A percentile compares a stretch with the other conserved stretches of the same genome.
Evolutionary conservation across 371 early-diverging fungal species (phyloP).

Genomic region (Coemansia sp.): DNA sequence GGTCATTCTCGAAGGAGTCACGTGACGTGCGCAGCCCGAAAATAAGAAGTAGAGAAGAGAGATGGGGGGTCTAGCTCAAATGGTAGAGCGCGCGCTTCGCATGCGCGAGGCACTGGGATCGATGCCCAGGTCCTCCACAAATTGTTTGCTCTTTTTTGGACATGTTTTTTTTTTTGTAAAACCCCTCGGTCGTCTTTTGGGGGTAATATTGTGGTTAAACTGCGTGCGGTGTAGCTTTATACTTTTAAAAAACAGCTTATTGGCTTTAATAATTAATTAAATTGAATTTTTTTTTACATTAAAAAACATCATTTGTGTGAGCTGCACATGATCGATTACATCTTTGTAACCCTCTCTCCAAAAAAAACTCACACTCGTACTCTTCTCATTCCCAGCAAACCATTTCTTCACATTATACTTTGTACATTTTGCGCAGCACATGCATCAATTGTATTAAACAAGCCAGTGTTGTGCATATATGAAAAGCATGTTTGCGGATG

Average conservation of each 20-base stretch:
- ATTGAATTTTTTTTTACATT: no score
- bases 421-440: not conserved
- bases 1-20: no score
- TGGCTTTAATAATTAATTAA: not conserved
- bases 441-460: no score
- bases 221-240: not conserved
- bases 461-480: conserved; percentile 6
- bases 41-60: no score
- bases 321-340: conserved; percentile 3
- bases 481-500: not conserved
- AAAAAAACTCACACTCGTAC: not conserved
- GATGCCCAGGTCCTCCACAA: conserved; percentile 51
- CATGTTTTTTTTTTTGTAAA: no score
- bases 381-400: not conserved
- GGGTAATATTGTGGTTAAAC: not conserved
- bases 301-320: not conserved
- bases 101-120: conserved; percentile 54
- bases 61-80: conserved; percentile 20
- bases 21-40: no score
- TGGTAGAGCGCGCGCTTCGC: conserved; percentile 57
- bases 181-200: not conserved
- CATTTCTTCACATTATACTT: not conserved
- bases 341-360: not conserved
- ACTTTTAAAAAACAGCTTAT: not conserved
- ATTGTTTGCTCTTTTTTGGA: not conserved